phyloP scores from a whole-genome alignment of 345 rosid species.

The Brassica cretica region DNA sequence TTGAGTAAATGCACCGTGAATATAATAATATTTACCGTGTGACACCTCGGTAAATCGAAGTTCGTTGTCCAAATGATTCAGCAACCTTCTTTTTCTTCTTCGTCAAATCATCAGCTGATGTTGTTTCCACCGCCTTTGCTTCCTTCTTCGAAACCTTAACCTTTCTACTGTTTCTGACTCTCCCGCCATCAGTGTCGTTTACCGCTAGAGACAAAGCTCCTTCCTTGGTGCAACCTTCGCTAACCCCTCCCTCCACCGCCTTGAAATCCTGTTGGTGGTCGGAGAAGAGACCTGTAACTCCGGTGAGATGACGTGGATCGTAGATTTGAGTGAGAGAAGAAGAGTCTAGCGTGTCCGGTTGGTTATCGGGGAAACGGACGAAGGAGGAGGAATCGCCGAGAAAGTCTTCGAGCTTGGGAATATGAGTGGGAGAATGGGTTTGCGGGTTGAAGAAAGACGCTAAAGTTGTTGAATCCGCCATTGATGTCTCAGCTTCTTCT shows the following conservation, averaged over 20 bases:
- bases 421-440: conserved; percentile 42
- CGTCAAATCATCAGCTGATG: conserved; percentile 40
- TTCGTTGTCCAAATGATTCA: conserved; percentile 82
- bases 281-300: conserved; percentile 45
- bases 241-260: background rate
- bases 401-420: conserved; percentile 88
- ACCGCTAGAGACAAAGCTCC: conserved; percentile 65
- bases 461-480: conserved; percentile 49
- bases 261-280: conserved; percentile 59
- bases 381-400: conserved; percentile 62
- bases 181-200: conserved; percentile 15
- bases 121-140: conserved; percentile 38
- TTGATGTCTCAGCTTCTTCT: conserved; percentile 40
- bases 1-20: background rate
- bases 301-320: conserved; percentile 41
- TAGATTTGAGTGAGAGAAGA: conserved; percentile 66
- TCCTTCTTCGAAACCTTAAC: conserved; percentile 9
- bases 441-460: conserved; percentile 45
- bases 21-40: conserved; percentile 51
- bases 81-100: conserved; percentile 48
- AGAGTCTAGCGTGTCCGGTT: conserved; percentile 71
- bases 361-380: conserved; percentile 55
- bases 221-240: conserved; percentile 34
- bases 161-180: background rate
- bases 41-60: conserved; percentile 96